A percentile compares a stretch with the other conserved stretches of the same genome.
Conservation (phyloP, 345 rosid species). For the Firmiana major region DNA sequence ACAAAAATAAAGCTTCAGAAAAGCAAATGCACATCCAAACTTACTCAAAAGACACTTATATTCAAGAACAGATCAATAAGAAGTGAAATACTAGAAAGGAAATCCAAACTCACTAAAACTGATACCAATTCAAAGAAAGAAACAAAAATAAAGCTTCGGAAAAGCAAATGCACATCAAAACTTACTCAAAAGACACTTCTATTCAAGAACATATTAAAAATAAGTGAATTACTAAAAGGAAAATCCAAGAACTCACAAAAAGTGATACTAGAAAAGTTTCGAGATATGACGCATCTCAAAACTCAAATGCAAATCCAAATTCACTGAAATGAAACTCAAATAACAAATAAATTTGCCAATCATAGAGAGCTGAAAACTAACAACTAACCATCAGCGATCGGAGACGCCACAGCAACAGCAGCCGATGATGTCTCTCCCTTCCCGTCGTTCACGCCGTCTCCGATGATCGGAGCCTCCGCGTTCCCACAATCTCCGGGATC, state of each 20-base stretch:
- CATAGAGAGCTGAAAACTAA: slow-evolving; percentile 8
- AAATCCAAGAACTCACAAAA: not conserved
- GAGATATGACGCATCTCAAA: not conserved
- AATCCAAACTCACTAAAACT: not conserved
- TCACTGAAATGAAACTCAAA: not conserved
- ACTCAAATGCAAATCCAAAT: not conserved
- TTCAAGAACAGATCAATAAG: not conserved
- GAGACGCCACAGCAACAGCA: slow-evolving; percentile 43
- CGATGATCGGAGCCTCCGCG: slow-evolving; percentile 45
- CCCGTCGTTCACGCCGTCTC: slow-evolving; percentile 34
- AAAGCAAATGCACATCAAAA: slow-evolving; percentile 14
- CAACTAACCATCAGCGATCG: slow-evolving; percentile 55
- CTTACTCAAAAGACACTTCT: not conserved
- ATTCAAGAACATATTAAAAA: not conserved
- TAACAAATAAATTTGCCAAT: not conserved
- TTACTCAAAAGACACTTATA: not conserved
- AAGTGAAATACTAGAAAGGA: not conserved
- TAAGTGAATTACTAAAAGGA: not conserved
- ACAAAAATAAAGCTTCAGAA: not conserved
- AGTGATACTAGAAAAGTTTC: not conserved
- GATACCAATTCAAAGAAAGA: slow-evolving; percentile 9
- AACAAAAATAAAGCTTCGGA: not conserved
- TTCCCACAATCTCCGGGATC: slow-evolving; percentile 52
- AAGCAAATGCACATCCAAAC: slow-evolving; percentile 16
- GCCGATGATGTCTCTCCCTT: slow-evolving; percentile 49